These are phyloP conservation scores for Ascodesmis nigricans DNA, from an alignment of 495 filamentous ascomycete genomes.

Conservation along the genomic window DNA sequence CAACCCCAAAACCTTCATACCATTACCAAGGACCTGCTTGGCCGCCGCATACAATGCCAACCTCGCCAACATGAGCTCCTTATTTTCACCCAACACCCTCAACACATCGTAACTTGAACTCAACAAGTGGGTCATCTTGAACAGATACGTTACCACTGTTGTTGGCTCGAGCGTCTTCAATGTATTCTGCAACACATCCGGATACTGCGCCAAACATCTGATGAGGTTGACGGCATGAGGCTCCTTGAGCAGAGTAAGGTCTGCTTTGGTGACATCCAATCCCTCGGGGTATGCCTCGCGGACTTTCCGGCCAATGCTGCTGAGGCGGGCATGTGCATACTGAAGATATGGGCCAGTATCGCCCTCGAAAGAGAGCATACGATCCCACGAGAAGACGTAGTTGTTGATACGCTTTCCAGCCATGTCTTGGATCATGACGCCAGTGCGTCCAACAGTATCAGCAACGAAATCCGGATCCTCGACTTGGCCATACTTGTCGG, in stretches of 20 bases:
- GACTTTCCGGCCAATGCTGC: constrained; percentile 36
- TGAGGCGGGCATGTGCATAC: constrained; percentile 44
- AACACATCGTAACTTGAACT: constrained; percentile 69
- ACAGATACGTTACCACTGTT: constrained; percentile 58
- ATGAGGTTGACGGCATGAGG: constrained; percentile 37
- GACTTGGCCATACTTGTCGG: constrained; percentile 36
- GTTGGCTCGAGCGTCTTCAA: constrained; percentile 43
- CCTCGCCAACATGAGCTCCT: constrained; percentile 48
- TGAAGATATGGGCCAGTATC: constrained; percentile 50
- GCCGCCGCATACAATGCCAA: constrained; percentile 68
- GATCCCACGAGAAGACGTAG: constrained; percentile 40
- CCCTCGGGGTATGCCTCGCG: constrained; percentile 27
- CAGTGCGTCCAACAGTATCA: constrained; percentile 37
- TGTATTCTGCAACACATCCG: constrained; percentile 40
- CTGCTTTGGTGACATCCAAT: constrained; percentile 25
- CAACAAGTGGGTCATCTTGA: constrained; percentile 67
- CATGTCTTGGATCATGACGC: constrained; percentile 47
- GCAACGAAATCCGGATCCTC: constrained; percentile 33
- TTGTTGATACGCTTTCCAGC: constrained; percentile 40
- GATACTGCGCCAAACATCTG: constrained; percentile 39
- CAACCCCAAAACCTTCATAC: constrained; percentile 63
- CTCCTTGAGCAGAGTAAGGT: constrained; percentile 36
- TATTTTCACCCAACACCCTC: constrained; percentile 51
- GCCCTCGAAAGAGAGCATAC: constrained; percentile 49
- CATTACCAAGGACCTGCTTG: constrained; percentile 55